phyloP scores from a whole-genome alignment of 257 asterid genomes.

The Solanum pennellii region DNA sequence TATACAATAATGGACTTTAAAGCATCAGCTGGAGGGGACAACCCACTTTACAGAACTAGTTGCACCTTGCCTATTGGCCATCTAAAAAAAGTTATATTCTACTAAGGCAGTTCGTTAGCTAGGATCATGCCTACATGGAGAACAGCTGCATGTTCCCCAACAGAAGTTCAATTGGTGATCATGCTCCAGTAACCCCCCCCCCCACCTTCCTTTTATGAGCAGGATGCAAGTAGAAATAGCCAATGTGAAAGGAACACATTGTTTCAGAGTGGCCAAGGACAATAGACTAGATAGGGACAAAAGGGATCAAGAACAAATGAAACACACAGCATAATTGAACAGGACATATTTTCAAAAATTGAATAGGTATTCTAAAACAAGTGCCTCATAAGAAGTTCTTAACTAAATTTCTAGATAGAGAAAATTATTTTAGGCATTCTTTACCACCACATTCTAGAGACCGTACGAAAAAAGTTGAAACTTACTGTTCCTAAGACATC shows the following conservation, averaged over 20 bases:
- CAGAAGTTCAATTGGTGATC: not conserved
- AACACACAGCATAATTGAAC: not conserved
- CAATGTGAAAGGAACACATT: not conserved
- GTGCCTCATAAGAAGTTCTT: not conserved
- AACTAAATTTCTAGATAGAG: not conserved
- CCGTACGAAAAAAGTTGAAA: constrained; percentile 1
- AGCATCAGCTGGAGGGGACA: not conserved
- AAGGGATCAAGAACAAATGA: not conserved
- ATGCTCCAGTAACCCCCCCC: not conserved
- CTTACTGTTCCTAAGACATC: constrained; percentile 97
- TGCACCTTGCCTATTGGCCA: not conserved
- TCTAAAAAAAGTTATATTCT: not conserved
- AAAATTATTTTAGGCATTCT: not conserved
- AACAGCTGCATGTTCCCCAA: not conserved
- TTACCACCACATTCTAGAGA: not conserved
- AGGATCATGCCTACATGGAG: not conserved
- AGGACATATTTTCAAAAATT: not conserved
- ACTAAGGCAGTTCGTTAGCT: not conserved
- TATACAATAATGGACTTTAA: not conserved
- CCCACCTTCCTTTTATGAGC: not conserved
- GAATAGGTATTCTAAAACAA: not conserved
- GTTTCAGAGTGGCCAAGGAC: not conserved
- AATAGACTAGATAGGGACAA: not conserved
- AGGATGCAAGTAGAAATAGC: not conserved
- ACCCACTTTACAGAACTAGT: not conserved